phyloP scores from a whole-genome alignment of 1,284 basidiomycete genomes.

The Flammula alnicola region DNA sequence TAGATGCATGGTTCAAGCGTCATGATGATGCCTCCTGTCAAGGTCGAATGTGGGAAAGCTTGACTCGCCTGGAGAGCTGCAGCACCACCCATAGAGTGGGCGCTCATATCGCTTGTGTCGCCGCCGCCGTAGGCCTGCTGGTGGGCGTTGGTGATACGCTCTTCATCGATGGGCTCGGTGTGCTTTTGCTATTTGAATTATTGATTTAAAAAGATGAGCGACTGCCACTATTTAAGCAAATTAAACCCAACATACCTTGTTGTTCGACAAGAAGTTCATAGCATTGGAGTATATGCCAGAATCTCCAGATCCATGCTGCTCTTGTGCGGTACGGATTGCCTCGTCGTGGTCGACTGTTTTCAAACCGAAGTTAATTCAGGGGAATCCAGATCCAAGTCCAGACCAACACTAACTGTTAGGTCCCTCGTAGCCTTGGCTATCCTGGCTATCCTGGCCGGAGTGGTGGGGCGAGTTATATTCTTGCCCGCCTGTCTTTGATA shows the following conservation, averaged over 20 bases:
- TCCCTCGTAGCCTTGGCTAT: constrained; percentile 19
- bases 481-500: constrained; percentile 60
- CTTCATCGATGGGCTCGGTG: constrained; percentile 64
- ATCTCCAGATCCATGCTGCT: constrained; percentile 54
- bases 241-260: constrained; percentile 46
- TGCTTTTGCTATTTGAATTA: constrained; percentile 65
- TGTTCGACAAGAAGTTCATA: constrained; percentile 52
- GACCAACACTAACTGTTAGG: constrained; percentile 29
- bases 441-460: constrained; percentile 32
- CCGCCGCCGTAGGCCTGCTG: constrained; percentile 61
- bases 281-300: constrained; percentile 56
- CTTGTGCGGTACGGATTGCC: constrained; percentile 55
- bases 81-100: constrained; percentile 71
- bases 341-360: constrained; percentile 63
- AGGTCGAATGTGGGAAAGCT: too few species aligned
- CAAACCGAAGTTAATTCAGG: too few species aligned
- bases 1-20: background rate
- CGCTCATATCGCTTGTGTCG: constrained; percentile 53
- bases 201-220: too few species aligned
- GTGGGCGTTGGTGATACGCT: constrained; percentile 66
- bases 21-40: background rate
- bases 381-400: background rate
- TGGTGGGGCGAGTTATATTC: constrained; percentile 62
- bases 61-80: constrained; percentile 73
- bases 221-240: background rate